Percentiles rank a stretch among this genome's conserved stretches.
These are phyloP conservation scores for Emiliania huxleyi DNA, from an alignment of 78 protist species.

Conservation along the genomic window DNA sequence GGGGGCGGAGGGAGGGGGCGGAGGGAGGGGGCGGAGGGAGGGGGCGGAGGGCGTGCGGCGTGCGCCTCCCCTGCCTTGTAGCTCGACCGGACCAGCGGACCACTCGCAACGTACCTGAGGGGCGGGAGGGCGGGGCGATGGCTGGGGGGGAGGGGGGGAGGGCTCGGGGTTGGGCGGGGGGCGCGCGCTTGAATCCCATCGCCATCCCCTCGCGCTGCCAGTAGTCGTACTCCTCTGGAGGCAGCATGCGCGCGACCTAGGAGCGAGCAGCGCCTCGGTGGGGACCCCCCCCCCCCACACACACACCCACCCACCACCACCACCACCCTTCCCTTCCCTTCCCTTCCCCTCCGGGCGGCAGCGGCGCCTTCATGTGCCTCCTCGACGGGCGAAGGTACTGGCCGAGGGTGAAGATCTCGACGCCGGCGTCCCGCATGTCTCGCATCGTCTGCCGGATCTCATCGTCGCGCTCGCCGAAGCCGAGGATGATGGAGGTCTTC, in stretches of 20 bases:
- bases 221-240: neutral
- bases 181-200: constrained; percentile 24
- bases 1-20: too few relatives aligned
- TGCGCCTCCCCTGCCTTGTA: constrained; percentile 20
- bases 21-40: too few relatives aligned
- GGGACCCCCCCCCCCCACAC: neutral
- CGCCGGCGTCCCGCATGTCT: neutral
- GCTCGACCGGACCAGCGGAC: neutral
- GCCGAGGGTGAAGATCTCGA: constrained; percentile 6
- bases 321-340: too few relatives aligned
- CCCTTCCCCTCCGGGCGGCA: too few relatives aligned
- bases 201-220: neutral
- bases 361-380: neutral
- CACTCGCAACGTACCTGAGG: neutral
- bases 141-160: too few relatives aligned
- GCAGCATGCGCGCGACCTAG: neutral
- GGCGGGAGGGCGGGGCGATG: too few relatives aligned
- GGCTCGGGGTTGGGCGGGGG: too few relatives aligned
- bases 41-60: too few relatives aligned
- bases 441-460: constrained; percentile 30
- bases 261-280: constrained; percentile 32
- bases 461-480: neutral
- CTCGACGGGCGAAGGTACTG: neutral
- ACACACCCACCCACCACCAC: too few relatives aligned
- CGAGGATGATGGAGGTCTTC: constrained; percentile 65